phyloP scores from a whole-genome alignment of 73 alveolate genomes.

The Paramecium sexaurelia region DNA sequence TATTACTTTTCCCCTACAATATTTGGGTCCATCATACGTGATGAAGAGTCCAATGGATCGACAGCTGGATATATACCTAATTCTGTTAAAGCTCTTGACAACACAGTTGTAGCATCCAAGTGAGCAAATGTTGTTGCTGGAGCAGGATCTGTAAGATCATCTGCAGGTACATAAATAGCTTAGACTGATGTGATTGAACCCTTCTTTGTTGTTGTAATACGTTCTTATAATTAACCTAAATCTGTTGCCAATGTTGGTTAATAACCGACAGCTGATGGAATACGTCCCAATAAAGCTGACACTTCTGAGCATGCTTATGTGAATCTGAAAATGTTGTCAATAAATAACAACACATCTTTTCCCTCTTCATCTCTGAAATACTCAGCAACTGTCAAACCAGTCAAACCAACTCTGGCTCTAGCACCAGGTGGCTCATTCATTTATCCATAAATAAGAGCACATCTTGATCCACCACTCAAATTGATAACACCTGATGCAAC shows the following conservation, averaged over 20 bases:
- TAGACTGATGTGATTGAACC: slow-evolving; percentile 98
- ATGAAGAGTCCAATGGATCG: slow-evolving; percentile 97
- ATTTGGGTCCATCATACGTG: slow-evolving; percentile 96
- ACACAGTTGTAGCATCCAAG: slow-evolving; percentile 97
- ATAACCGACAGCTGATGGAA: slow-evolving; percentile 98
- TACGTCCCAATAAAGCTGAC: slow-evolving; percentile 98
- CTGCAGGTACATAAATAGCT: slow-evolving; percentile 98
- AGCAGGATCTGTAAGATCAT: slow-evolving; percentile 97
- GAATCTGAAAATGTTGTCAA: slow-evolving; percentile 98
- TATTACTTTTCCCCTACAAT: slow-evolving; percentile 83
- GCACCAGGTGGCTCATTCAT: slow-evolving; percentile 99
- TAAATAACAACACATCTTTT: slow-evolving; percentile 97
- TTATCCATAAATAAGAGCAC: slow-evolving; percentile 98
- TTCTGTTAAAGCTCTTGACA: slow-evolving; percentile 90
- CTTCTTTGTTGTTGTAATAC: slow-evolving; percentile 96
- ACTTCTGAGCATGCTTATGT: slow-evolving; percentile 98
- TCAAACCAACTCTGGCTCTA: slow-evolving; percentile 96
- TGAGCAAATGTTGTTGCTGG: slow-evolving; percentile 99
- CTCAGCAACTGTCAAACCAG: slow-evolving; percentile 98
- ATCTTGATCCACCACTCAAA: slow-evolving; percentile 81
- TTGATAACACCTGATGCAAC: slow-evolving; percentile 80
- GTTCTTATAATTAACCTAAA: slow-evolving; percentile 94
- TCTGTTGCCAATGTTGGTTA: slow-evolving; percentile 99
- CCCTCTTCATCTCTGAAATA: slow-evolving; percentile 98
- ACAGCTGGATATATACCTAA: slow-evolving; percentile 99